Base-by-base conservation (phyloP, 1,284 basidiomycete species). In the Boletus calvinii region DNA sequence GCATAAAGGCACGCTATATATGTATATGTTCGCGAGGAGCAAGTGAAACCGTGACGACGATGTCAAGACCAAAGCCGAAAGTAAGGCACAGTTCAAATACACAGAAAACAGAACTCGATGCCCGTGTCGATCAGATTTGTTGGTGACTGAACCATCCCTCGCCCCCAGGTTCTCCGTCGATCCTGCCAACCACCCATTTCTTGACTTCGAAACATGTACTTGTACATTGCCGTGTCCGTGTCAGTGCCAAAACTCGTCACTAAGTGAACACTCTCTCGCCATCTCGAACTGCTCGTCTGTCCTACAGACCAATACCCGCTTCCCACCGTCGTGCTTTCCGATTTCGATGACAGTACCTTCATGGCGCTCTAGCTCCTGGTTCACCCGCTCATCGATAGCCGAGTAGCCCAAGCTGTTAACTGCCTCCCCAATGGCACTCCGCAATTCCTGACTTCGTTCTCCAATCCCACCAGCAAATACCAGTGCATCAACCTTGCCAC, bases 401-500 rank as follows among this genome's bases (percentile, higher is more conserved):
- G 66, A 63, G 46, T 85, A 87, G 0, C 87, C 87, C 24, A 93
- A 64, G 67, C 82, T 89, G 20, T 51, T 59, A 20, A 87, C 73
- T 40, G 77, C 73, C 32, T 75, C 65, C 2, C 71, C 74, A 11
- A 94, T 75, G 26, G 81, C 80, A 40, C 71, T 66, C 37, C 92
- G 72, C 52, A 95, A 68, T 56, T 80, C 74, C 7, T 71, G 73
- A 46, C 84, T 81, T 59, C 77, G 77, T 72, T 95, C 92, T 0
- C 92, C 92, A 48, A 95, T 91, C 0, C 92, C 92, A 4, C 92
- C 92, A 0, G 89, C 79, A 65, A 95, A 94, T 9, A 94, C 89
- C 29, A 94, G 66, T 4, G 85, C 91, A 66, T 93, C 87, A 6
- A 93, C 80, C 56, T 71, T 49, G 24, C 79, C 78, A 1, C 78